A percentile compares a stretch with the other conserved stretches of the same genome.
Conservation (phyloP, 2,329 filamentous ascomycete species). For the Alternaria triticimaculans region DNA sequence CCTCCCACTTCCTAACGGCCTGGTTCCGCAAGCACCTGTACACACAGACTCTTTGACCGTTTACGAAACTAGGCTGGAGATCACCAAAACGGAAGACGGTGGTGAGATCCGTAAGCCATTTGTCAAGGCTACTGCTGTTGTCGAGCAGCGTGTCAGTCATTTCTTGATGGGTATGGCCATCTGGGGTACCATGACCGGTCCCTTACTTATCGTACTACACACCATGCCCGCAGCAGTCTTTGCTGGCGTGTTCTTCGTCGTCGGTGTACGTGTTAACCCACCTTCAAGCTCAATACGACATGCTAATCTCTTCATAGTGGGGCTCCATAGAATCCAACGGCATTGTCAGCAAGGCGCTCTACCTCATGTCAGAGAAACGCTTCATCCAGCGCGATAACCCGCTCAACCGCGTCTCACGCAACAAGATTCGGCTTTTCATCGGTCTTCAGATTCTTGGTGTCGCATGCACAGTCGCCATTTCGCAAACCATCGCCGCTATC, state of each 20-base stretch:
- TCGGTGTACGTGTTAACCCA: conserved; percentile 51
- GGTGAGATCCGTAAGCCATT: conserved; percentile 54
- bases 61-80: conserved; percentile 40
- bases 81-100: conserved; percentile 51
- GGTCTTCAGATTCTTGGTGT: conserved; percentile 58
- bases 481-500: conserved; percentile 64
- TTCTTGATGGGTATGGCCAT: conserved; percentile 62
- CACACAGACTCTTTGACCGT: conserved; percentile 61
- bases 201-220: conserved; percentile 57
- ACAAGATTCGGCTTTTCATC: conserved; percentile 58
- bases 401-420: conserved; percentile 51
- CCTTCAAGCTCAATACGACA: neutral
- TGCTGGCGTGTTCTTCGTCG: conserved; percentile 62
- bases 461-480: conserved; percentile 60
- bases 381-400: conserved; percentile 58
- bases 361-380: conserved; percentile 54
- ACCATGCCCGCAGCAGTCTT: conserved; percentile 61
- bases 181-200: conserved; percentile 62
- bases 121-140: conserved; percentile 54
- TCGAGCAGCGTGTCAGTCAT: conserved; percentile 61
- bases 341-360: conserved; percentile 58
- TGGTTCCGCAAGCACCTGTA: conserved; percentile 63
- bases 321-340: conserved; percentile 56
- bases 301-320: conserved; percentile 39
- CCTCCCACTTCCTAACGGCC: conserved; percentile 61